Percentiles rank a stretch among this genome's conserved stretches.
Conservation (phyloP, 192 early-diverging fungal genomes). For the Backusella tarrabulga region DNA sequence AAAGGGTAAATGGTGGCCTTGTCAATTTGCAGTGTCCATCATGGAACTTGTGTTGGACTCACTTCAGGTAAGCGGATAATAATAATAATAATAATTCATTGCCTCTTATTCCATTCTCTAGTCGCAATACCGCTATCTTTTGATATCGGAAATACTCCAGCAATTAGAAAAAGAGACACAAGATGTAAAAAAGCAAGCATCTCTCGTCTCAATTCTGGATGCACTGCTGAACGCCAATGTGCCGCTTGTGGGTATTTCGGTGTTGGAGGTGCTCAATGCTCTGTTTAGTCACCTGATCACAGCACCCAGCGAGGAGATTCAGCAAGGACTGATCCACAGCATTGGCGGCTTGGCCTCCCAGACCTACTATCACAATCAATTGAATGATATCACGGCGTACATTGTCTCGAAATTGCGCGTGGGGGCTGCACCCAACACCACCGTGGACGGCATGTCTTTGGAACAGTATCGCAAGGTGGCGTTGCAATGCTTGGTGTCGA, state of each 20-base stretch:
- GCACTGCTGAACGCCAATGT: constrained; percentile 40
- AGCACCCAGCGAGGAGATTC: constrained; percentile 26
- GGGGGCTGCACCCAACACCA: constrained; percentile 8
- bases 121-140: constrained; percentile 50
- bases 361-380: constrained; percentile 57
- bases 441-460: constrained; percentile 42
- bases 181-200: constrained; percentile 35
- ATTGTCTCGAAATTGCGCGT: constrained; percentile 42
- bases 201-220: constrained; percentile 42
- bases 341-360: constrained; percentile 50
- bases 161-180: constrained; percentile 31
- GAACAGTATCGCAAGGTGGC: constrained; percentile 38
- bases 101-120: constrained; percentile 14
- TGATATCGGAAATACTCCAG: constrained; percentile 46
- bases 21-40: constrained; percentile 25
- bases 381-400: constrained; percentile 56
- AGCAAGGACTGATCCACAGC: constrained; percentile 18
- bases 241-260: constrained; percentile 46
- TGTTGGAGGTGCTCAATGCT: constrained; percentile 50
- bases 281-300: constrained; percentile 40
- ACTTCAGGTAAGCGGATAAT: constrained; percentile 21
- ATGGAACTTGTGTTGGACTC: constrained; percentile 27
- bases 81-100: not conserved
- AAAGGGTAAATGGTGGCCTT: constrained; percentile 33
- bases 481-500: constrained; percentile 45